These are phyloP conservation scores for Lipomyces oligophaga DNA, from an alignment of 805 yeast species.

Conservation along the genomic window DNA sequence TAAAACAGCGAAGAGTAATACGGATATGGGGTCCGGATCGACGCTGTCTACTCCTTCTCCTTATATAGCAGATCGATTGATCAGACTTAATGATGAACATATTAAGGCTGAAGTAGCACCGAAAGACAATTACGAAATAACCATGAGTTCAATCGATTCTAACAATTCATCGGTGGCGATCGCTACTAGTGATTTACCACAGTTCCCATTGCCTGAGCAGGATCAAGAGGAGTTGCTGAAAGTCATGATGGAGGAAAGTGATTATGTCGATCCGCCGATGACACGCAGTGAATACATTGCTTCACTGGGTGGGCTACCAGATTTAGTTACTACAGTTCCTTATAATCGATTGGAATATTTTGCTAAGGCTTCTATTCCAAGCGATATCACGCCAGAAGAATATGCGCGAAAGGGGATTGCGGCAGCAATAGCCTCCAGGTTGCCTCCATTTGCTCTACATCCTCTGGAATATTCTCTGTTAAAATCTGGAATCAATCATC, in stretches of 20 bases:
- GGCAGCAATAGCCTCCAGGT: conserved; percentile 42
- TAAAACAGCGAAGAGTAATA: too few relatives aligned
- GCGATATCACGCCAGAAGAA: conserved; percentile 33
- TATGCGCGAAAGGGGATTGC: conserved; percentile 30
- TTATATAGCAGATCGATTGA: too few relatives aligned
- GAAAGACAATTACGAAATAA: too few relatives aligned
- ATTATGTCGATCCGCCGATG: conserved; percentile 28
- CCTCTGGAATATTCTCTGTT: conserved; percentile 39
- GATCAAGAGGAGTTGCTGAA: conserved; percentile 21
- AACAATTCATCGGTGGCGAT: not conserved
- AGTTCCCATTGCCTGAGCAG: conserved; percentile 11
- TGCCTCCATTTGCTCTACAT: conserved; percentile 40
- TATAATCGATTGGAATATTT: conserved; percentile 35
- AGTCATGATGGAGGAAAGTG: conserved; percentile 25
- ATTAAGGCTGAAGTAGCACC: too few relatives aligned
- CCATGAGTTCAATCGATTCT: not conserved
- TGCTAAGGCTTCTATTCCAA: conserved; percentile 42
- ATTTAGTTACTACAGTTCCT: conserved; percentile 27
- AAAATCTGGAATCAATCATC: conserved; percentile 35
- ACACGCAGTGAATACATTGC: conserved; percentile 27
- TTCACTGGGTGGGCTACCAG: conserved; percentile 23
- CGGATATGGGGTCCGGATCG: too few relatives aligned
- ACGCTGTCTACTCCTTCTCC: too few relatives aligned
- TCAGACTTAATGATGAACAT: too few relatives aligned
- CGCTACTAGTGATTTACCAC: too few relatives aligned